These are phyloP conservation scores for Coffea humblotiana DNA, from an alignment of 305 asterid species.

Conservation along the genomic window DNA sequence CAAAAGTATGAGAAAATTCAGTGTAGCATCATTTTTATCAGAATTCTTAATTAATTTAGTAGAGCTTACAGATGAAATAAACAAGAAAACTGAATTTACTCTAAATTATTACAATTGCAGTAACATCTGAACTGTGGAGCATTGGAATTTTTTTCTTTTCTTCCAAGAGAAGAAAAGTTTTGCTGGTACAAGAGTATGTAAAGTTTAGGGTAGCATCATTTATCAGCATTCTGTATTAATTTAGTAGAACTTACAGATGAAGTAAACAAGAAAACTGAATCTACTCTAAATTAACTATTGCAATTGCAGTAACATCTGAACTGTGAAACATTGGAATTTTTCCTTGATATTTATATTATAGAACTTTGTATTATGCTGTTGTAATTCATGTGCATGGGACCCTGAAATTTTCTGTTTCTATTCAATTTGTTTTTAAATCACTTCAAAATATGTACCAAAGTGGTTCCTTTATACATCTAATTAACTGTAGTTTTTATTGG, in stretches of 20 bases:
- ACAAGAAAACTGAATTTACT: not conserved
- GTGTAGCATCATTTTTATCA: too few species aligned
- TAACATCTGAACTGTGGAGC: not conserved
- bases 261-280: not conserved
- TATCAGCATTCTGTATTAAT: not conserved
- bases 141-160: not conserved
- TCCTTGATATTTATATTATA: not conserved
- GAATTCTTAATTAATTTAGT: not conserved
- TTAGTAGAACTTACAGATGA: not conserved
- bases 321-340: not conserved
- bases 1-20: too few species aligned
- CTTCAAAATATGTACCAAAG: not conserved
- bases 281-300: not conserved
- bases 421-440: too few species aligned
- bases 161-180: not conserved
- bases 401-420: not conserved
- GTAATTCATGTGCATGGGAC: not conserved
- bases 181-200: too few species aligned
- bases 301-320: not conserved
- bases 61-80: not conserved
- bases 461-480: not conserved
- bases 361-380: not conserved
- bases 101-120: not conserved
- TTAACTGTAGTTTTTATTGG: not conserved
- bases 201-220: too few species aligned